These are phyloP conservation scores for Neofusicoccum ribis DNA, from an alignment of 2,329 filamentous ascomycete species.

Conservation along the genomic window DNA sequence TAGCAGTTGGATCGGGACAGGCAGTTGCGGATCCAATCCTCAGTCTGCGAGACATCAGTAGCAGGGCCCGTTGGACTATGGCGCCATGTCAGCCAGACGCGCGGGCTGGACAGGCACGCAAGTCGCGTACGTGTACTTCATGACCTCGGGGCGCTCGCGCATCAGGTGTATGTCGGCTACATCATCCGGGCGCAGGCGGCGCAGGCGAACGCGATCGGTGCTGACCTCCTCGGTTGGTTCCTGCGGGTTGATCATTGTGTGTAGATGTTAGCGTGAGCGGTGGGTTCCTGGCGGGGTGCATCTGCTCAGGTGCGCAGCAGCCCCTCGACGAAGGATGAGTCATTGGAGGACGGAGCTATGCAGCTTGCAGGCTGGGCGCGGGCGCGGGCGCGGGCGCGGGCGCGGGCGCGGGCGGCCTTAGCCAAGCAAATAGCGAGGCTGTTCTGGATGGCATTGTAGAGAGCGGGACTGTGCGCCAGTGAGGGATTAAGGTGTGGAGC, in stretches of 20 bases:
- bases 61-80: slow-evolving; percentile 9
- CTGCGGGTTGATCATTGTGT: not conserved
- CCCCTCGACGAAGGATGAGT: not conserved
- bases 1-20: slow-evolving; percentile 46
- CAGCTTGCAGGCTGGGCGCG: not conserved
- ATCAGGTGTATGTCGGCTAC: slow-evolving; percentile 53
- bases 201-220: slow-evolving; percentile 58
- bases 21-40: slow-evolving; percentile 42
- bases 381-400: not conserved
- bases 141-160: slow-evolving; percentile 61
- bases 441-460: not conserved
- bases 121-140: slow-evolving; percentile 57
- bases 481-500: not conserved
- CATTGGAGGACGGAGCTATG: not conserved
- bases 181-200: slow-evolving; percentile 54
- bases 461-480: too few relatives aligned
- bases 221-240: slow-evolving; percentile 20
- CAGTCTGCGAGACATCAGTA: slow-evolving; percentile 24
- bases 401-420: not conserved
- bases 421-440: not conserved
- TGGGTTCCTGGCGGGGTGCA: not conserved
- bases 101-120: slow-evolving; percentile 22
- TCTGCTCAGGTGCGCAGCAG: too few relatives aligned
- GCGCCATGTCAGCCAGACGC: slow-evolving; percentile 6
- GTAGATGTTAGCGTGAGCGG: not conserved